Evolutionary conservation across 2,329 filamentous ascomycete species (phyloP).

Genomic region (Sordariomycetes sp.): DNA sequence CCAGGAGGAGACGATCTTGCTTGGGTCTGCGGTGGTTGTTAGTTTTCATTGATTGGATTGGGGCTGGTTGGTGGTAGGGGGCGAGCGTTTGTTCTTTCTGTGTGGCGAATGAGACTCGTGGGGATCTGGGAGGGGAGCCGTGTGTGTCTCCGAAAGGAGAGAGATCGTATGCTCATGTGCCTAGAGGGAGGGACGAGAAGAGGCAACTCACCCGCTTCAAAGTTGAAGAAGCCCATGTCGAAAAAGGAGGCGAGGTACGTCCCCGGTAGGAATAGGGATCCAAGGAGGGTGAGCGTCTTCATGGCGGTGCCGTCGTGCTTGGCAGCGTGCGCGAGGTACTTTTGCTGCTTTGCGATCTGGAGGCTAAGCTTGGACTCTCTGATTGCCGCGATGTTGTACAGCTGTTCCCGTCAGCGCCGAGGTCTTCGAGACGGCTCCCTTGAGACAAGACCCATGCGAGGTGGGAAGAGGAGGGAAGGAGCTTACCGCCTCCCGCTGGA

Average conservation of each 20-base stretch:
- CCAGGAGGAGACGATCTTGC: conserved; percentile 30
- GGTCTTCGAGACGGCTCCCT: background rate
- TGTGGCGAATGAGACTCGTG: no score
- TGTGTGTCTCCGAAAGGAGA: no score
- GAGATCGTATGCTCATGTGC: no score
- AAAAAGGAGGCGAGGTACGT: conserved; percentile 51
- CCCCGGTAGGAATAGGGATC: conserved; percentile 48
- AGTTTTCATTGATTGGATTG: background rate
- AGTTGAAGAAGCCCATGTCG: conserved; percentile 56
- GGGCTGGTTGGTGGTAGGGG: no score
- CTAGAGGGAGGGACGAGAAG: background rate
- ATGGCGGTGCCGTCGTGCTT: conserved; percentile 50
- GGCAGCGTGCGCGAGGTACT: conserved; percentile 43
- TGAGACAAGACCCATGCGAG: background rate
- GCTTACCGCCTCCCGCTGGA: conserved; percentile 46
- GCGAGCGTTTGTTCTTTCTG: background rate
- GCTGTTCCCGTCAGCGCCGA: conserved; percentile 17
- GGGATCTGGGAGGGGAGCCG: no score
- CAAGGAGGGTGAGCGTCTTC: conserved; percentile 52
- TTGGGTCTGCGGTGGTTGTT: conserved; percentile 12
- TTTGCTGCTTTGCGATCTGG: conserved; percentile 47
- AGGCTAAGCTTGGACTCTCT: conserved; percentile 51
- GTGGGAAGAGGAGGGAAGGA: background rate
- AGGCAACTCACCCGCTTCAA: conserved; percentile 26
- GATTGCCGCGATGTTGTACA: conserved; percentile 55